Base-by-base conservation (phyloP, 768 basidiomycete genomes). In the Obba rivulosa region DNA sequence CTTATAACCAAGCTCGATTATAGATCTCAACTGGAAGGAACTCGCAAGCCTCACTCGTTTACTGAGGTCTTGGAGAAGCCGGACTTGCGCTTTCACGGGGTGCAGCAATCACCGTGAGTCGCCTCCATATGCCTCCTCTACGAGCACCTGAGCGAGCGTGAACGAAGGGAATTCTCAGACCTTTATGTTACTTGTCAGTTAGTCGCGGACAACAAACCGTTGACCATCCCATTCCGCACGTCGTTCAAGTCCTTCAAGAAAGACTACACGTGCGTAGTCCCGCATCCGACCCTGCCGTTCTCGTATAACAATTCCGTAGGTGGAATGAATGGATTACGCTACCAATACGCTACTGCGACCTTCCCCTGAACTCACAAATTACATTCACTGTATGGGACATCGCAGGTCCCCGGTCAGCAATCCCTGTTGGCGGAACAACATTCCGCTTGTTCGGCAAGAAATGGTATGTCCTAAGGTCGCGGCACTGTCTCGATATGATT, bases 361-460 rank as follows among this genome's bases (percentile, higher is more conserved):
- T 99, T n/a, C 92, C 92, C 0, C 67, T 92, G 41, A 86, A 73
- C 62, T 83, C 92, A 1, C 93, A 96, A 58, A 76, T 99, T 44
- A 86, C 88, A 0, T 87, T 98, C 59, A 98, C 96, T 0, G 85
- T 97, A 7, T 97, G 92, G 89, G 94, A 98, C 61, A 93, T 93
- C 50, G 87, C 83, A 34, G 87, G 89, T 0, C 85, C 92, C 20
- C 78, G 90, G 7, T 72, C 77, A 40, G 83, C 90, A 2, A 74
- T 80, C 16, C 88, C 93, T 5, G 85, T 97, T 3, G 96, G 95
- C 24, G 95, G 94, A 1, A 81, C 92, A 3, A 96, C 92, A 0
- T 86, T 98, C 61, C 75, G 81, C 17, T 58, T 99, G 34, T 99
- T 99, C 66, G 87, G 92, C 13, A 88, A 90, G 79, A 96, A 97